A percentile compares a stretch with the other conserved stretches of the same genome.
phyloP scores from a whole-genome alignment of 2,329 filamentous ascomycete genomes.

The Parastagonospora nodorum region DNA sequence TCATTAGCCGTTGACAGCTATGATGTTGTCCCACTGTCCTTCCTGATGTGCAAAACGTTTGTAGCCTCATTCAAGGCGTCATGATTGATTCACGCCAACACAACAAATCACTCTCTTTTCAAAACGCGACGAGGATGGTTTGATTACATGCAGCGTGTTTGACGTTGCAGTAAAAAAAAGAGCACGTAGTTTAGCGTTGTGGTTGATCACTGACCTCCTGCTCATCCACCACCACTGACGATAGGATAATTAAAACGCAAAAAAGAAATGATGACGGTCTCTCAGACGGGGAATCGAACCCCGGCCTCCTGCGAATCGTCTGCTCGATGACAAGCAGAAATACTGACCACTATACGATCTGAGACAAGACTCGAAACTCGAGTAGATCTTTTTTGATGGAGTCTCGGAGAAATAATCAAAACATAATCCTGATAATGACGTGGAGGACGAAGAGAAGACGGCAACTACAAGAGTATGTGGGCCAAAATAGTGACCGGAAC shows the following conservation, averaged over 20 bases:
- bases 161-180: too few relatives aligned
- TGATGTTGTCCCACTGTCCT: too few relatives aligned
- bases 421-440: neutral
- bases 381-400: conserved; percentile 3
- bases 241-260: neutral
- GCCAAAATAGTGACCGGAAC: neutral
- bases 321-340: conserved; percentile 21
- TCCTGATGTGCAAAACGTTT: too few relatives aligned
- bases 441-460: neutral
- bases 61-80: too few relatives aligned
- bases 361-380: conserved; percentile 4
- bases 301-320: conserved; percentile 17
- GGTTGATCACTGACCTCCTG: neutral
- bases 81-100: too few relatives aligned
- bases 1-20: too few relatives aligned
- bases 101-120: too few relatives aligned
- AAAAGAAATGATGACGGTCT: conserved; percentile 2
- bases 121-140: too few relatives aligned
- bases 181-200: too few relatives aligned
- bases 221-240: neutral
- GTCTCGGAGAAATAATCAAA: neutral
- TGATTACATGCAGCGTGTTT: too few relatives aligned
- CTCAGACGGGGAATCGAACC: conserved; percentile 19
- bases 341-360: conserved; percentile 25
- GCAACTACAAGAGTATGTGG: neutral